Base-by-base conservation (phyloP, 2,329 filamentous ascomycete genomes). In the Alternaria postmessia region DNA sequence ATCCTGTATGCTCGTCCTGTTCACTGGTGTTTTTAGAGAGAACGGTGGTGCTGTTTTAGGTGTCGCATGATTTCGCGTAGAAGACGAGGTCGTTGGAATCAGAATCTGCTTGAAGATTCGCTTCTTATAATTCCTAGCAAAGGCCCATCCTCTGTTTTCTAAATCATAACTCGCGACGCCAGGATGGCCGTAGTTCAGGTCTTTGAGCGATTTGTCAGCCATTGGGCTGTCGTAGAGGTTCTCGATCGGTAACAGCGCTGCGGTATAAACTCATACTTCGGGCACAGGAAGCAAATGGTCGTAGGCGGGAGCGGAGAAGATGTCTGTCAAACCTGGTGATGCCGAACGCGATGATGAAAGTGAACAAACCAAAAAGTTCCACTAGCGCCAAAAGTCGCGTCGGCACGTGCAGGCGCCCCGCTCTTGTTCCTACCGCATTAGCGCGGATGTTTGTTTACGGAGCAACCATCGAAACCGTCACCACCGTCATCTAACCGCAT, bases 111-210 rank as follows among this genome's bases (percentile, higher is more conserved):
- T 63, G 1, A 81, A 58, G 3, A 43, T 30, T n/a, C 56, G 64
- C 11, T 73, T 60, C 22, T 61, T 65, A 36, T 78, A 69, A 1
- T 72, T 73, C 48, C 83, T 80, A 51, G 75, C 69, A 67, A 85
- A 86, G n/a, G 67, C 66, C 86, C 86, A 88, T 55, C 75, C 63
- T 43, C 79, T 77, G 7, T 77, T 78, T 5, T 85, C 81, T 2
- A 79, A 59, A 55, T 82, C 73, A 71, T 87, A 88, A 7, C 76
- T 75, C 42, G 83, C 72, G 57, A 80, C 77, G 60, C 86, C 86
- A 59, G 84, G 79, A 68, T 86, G 83, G 74, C 86, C 86, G 67
- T 83, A 83, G 54, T 82, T 79, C 52, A 87, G 79, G 77, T 84
- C 80, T 67, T 78, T 80, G 38, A 79, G 72, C 41, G 79, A 75